Conservation (phyloP, 1,284 basidiomycete species). For the Boletus sp. region DNA sequence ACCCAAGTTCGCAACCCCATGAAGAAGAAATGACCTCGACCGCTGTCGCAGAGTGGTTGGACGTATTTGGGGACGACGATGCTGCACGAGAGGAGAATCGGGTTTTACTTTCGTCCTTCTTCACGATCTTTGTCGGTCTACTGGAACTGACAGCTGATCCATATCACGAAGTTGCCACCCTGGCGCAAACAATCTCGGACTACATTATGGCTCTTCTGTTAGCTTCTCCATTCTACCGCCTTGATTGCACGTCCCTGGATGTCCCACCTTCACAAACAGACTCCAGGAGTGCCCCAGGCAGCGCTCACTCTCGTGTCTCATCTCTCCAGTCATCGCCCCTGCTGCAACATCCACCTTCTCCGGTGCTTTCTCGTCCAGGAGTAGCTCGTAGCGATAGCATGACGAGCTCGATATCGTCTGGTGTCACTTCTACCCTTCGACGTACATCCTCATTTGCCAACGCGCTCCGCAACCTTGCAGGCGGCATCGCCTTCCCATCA, state of each 20-base stretch:
- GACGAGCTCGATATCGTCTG: constrained; percentile 58
- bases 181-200: constrained; percentile 91
- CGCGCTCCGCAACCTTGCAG: constrained; percentile 78
- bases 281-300: constrained; percentile 30
- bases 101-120: constrained; percentile 86
- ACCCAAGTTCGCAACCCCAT: constrained; percentile 39
- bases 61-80: constrained; percentile 68
- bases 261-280: constrained; percentile 47
- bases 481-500: constrained; percentile 68
- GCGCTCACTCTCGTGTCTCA: constrained; percentile 52
- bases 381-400: constrained; percentile 65
- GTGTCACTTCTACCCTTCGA: constrained; percentile 68
- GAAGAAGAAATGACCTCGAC: constrained; percentile 70
- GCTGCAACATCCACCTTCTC: constrained; percentile 41
- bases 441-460: constrained; percentile 86
- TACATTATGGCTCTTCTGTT: constrained; percentile 90
- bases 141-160: constrained; percentile 94
- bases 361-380: constrained; percentile 48
- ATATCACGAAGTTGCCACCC: constrained; percentile 89
- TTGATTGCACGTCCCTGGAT: constrained; percentile 68
- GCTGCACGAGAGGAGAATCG: constrained; percentile 76
- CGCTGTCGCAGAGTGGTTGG: constrained; percentile 81
- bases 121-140: constrained; percentile 89
- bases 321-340: constrained; percentile 53
- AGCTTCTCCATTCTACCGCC: constrained; percentile 82